These are phyloP conservation scores for Gastrodia elata DNA, from an alignment of 106 monocot genomes.

Conservation along the genomic window DNA sequence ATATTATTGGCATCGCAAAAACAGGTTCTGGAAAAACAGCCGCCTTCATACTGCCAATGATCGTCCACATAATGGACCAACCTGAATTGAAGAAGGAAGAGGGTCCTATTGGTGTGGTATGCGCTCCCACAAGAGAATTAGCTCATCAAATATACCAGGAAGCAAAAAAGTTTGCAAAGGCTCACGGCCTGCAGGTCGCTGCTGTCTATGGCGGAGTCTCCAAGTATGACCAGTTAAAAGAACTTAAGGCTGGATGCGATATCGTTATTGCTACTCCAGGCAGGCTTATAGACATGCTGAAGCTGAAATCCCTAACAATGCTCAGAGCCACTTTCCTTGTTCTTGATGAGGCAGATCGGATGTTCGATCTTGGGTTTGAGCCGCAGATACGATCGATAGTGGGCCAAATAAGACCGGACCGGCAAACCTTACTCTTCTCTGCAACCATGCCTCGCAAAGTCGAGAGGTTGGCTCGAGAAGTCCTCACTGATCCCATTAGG, in stretches of 20 bases:
- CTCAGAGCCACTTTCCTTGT: slow-evolving; percentile 74
- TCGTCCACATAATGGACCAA: slow-evolving; percentile 98
- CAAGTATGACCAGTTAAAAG: slow-evolving; percentile 91
- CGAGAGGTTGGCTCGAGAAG: slow-evolving; percentile 82
- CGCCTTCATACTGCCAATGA: slow-evolving; percentile 94
- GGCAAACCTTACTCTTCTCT: slow-evolving; percentile 91
- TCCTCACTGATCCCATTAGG: slow-evolving; percentile 71
- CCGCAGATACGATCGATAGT: slow-evolving; percentile 91
- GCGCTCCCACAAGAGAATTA: slow-evolving; percentile 95
- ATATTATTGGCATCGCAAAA: slow-evolving; percentile 99
- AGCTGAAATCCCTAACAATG: slow-evolving; percentile 88
- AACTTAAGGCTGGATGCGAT: slow-evolving; percentile 93
- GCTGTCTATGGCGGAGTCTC: slow-evolving; percentile 97
- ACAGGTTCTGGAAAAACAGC: slow-evolving; percentile 98
- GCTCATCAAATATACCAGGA: slow-evolving; percentile 96
- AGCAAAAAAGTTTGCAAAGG: slow-evolving; percentile 89
- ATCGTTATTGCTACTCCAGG: slow-evolving; percentile 96
- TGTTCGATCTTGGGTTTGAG: slow-evolving; percentile 99
- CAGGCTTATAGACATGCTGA: slow-evolving; percentile 87
- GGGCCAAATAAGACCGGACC: slow-evolving; percentile 86
- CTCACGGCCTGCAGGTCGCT: slow-evolving; percentile 65
- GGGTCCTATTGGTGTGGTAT: slow-evolving; percentile 88
- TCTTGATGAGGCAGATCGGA: slow-evolving; percentile 94
- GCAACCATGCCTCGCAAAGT: slow-evolving; percentile 94
- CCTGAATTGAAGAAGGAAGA: slow-evolving; percentile 89